A percentile compares a stretch with the other conserved stretches of the same genome.
Conservation (phyloP, 805 yeast genomes). For the Pichia sporocuriosa region DNA sequence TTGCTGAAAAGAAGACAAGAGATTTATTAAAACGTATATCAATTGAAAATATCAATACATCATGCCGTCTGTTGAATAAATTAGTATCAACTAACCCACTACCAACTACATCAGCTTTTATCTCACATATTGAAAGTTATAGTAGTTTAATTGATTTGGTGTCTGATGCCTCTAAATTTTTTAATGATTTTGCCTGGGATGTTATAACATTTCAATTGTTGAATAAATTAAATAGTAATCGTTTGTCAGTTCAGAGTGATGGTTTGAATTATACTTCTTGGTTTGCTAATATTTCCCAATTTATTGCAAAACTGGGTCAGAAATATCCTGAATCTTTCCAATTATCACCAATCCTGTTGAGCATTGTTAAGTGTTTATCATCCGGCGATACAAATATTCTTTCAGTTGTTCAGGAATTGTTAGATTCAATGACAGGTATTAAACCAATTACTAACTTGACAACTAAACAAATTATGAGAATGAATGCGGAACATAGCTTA, state of each 20-base stretch:
- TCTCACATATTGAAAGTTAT: conserved; percentile 85
- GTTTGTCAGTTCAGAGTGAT: conserved; percentile 62
- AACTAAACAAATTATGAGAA: conserved; percentile 51
- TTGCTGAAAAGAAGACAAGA: conserved; percentile 74
- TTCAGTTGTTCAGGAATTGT: conserved; percentile 58
- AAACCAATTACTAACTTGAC: conserved; percentile 63
- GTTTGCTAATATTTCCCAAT: conserved; percentile 76
- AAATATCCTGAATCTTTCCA: conserved; percentile 48
- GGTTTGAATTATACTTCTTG: conserved; percentile 79
- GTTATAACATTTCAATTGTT: conserved; percentile 67
- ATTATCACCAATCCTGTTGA: conserved; percentile 52
- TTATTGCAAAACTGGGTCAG: conserved; percentile 67
- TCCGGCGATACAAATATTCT: conserved; percentile 52
- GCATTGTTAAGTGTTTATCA: conserved; percentile 57
- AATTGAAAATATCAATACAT: conserved; percentile 64
- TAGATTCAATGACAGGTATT: conserved; percentile 74
- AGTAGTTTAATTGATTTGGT: conserved; percentile 77
- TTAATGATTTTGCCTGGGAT: conserved; percentile 80
- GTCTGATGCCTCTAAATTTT: conserved; percentile 70
- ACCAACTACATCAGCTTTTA: conserved; percentile 61
- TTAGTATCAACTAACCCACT: conserved; percentile 72
- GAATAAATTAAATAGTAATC: conserved; percentile 61
- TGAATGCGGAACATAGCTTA: conserved; percentile 59
- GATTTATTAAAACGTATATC: conserved; percentile 74
- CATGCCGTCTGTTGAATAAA: conserved; percentile 68